Conservation (phyloP, 2,329 filamentous ascomycete species). For the Scleromitrula shiraiana region DNA sequence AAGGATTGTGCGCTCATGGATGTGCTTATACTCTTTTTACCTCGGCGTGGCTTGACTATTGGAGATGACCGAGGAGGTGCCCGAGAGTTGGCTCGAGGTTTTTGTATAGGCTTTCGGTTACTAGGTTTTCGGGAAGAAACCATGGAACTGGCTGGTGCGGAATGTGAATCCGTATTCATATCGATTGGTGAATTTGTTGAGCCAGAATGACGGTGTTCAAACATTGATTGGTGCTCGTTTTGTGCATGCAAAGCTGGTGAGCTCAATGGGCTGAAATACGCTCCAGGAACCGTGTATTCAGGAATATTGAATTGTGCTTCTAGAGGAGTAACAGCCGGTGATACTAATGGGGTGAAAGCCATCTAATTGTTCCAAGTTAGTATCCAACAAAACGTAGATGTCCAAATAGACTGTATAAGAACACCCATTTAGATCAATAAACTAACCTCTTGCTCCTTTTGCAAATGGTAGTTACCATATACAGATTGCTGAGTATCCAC, state of each 20-base stretch:
- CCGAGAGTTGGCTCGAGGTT: slow-evolving; percentile 24
- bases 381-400: not conserved
- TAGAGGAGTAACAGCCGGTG: slow-evolving; percentile 74
- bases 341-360: slow-evolving; percentile 73
- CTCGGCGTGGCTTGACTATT: slow-evolving; percentile 33
- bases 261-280: slow-evolving; percentile 77
- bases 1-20: slow-evolving; percentile 36
- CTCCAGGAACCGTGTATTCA: slow-evolving; percentile 51
- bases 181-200: slow-evolving; percentile 28
- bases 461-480: slow-evolving; percentile 52
- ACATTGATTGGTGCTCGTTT: slow-evolving; percentile 39
- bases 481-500: slow-evolving; percentile 47
- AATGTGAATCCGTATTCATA: slow-evolving; percentile 24
- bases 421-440: not conserved
- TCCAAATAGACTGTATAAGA: not conserved
- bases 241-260: slow-evolving; percentile 74
- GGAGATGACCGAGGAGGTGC: slow-evolving; percentile 33
- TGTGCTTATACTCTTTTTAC: slow-evolving; percentile 36
- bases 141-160: slow-evolving; percentile 19
- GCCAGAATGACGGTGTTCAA: slow-evolving; percentile 34
- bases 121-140: slow-evolving; percentile 18
- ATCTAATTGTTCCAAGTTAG: slow-evolving; percentile 40
- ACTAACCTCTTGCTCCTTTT: slow-evolving; percentile 60
- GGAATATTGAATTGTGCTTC: slow-evolving; percentile 56
- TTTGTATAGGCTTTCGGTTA: slow-evolving; percentile 10